These are phyloP conservation scores for Colletotrichum cereale DNA, from an alignment of 2,329 filamentous ascomycete species.

Conservation along the genomic window DNA sequence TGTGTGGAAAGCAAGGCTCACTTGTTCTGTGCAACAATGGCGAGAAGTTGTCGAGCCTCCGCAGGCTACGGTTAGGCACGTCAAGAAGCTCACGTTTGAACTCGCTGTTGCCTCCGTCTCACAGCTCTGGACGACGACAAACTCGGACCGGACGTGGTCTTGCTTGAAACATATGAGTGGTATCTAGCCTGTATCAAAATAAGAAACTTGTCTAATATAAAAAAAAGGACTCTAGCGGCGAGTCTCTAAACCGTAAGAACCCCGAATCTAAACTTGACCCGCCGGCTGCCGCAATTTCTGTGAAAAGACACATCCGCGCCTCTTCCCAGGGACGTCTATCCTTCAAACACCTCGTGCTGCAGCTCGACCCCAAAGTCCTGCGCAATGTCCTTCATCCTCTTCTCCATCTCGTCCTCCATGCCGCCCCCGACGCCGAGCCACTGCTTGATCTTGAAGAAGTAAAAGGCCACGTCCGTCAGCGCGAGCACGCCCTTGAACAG, in stretches of 20 bases:
- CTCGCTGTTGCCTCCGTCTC: background rate
- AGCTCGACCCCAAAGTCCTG: conserved; percentile 93
- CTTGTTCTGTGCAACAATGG: background rate
- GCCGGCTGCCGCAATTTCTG: background rate
- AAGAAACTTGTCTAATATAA: background rate
- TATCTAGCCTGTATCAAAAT: conserved; percentile 12
- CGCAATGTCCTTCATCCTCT: conserved; percentile 86
- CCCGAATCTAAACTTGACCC: background rate
- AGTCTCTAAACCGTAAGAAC: background rate
- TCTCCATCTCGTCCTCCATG: conserved; percentile 95
- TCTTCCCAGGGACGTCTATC: conserved; percentile 58
- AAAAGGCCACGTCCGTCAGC: conserved; percentile 85
- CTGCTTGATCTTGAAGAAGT: conserved; percentile 82
- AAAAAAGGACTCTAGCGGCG: background rate
- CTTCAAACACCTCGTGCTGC: conserved; percentile 89
- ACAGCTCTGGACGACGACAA: too few relatives aligned
- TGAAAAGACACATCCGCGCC: background rate
- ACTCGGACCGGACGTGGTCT: background rate
- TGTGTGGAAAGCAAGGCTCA: background rate
- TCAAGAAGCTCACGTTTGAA: background rate
- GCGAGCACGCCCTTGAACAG: conserved; percentile 85
- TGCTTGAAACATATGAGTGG: conserved; percentile 1
- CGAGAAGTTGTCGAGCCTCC: background rate
- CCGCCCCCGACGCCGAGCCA: conserved; percentile 81
- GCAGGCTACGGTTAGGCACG: background rate